Conservation (phyloP, 805 yeast species). For the Myxozyma lipomycoides region DNA sequence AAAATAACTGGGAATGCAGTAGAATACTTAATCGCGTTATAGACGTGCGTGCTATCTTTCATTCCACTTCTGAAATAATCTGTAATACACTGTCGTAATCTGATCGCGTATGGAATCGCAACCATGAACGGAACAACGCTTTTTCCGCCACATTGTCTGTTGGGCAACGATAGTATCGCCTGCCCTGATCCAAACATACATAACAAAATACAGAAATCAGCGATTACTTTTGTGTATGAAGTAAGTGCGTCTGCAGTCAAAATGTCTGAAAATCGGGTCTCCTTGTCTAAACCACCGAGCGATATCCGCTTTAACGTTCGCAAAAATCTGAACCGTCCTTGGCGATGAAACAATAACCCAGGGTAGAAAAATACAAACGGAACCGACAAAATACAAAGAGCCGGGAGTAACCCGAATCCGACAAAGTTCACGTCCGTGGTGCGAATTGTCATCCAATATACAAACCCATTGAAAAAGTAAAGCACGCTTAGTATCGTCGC, state of each 20-base stretch:
- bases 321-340: slow-evolving; percentile 44
- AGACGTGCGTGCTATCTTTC: slow-evolving; percentile 52
- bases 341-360: slow-evolving; percentile 39
- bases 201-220: slow-evolving; percentile 59
- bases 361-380: slow-evolving; percentile 41
- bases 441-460: slow-evolving; percentile 32
- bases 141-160: slow-evolving; percentile 39
- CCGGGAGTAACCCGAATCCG: slow-evolving; percentile 40
- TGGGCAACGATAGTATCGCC: slow-evolving; percentile 35
- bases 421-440: slow-evolving; percentile 33
- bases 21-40: slow-evolving; percentile 72
- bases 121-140: slow-evolving; percentile 40
- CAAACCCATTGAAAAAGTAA: slow-evolving; percentile 30
- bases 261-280: slow-evolving; percentile 68
- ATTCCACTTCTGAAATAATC: slow-evolving; percentile 54
- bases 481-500: slow-evolving; percentile 35
- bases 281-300: slow-evolving; percentile 56
- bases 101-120: slow-evolving; percentile 61
- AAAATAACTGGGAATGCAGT: slow-evolving; percentile 56
- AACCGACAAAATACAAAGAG: slow-evolving; percentile 39
- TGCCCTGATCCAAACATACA: slow-evolving; percentile 45
- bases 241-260: slow-evolving; percentile 79
- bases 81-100: slow-evolving; percentile 74
- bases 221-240: slow-evolving; percentile 70
- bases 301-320: slow-evolving; percentile 47